Evolutionary conservation across 192 early-diverging fungal species (phyloP), one percentile per base, ranked within the genome.

Genomic region (Lobosporangium transversale): DNA sequence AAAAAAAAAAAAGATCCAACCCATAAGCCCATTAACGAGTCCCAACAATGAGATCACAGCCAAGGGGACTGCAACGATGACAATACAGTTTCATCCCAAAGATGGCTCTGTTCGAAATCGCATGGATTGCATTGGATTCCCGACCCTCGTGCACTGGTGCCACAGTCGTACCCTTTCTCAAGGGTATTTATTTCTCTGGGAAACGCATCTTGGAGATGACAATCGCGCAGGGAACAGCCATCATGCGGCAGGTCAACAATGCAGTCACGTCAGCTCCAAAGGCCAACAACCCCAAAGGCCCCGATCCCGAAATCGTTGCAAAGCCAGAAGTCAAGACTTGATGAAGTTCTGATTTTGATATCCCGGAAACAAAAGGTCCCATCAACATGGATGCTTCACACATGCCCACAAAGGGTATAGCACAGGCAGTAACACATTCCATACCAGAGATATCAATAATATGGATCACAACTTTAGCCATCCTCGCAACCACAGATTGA

Each of bases 241-340:
- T 95, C 84, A 95, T 80, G 79, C 93, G 94, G 14, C 92, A 87
- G 1, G 93, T 92, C 68, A 96, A 87, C 24, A 96, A 78, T 62
- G 87, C 84, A 21, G 83, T 73, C 4, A 84, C 78, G 55, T 83
- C 66, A 14, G 90, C 88, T 42, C 91, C 91, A 73, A 92, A 78
- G 40, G 82, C 61, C 62, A 91, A 82, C 73, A 94, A 94, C 35
- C 83, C 91, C 50, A 88, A 84, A 23, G 95, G 79, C n/a, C 90
- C 90, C 10, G 94, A 94, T 23, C 92, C 94, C 29, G 93, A 88
- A 58, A 96, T 90, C 53, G 94, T 96, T 27, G 94, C 89, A 78
- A 96, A 96, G 61, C 94, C 94, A 53, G 92, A 93, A 12, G 87
- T 89, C 93, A 96, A 92, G 81, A 90, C 86, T 29, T 93, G 87